These are phyloP conservation scores for Phoma sp. DNA, from an alignment of 2,329 filamentous ascomycete species.

Conservation along the genomic window DNA sequence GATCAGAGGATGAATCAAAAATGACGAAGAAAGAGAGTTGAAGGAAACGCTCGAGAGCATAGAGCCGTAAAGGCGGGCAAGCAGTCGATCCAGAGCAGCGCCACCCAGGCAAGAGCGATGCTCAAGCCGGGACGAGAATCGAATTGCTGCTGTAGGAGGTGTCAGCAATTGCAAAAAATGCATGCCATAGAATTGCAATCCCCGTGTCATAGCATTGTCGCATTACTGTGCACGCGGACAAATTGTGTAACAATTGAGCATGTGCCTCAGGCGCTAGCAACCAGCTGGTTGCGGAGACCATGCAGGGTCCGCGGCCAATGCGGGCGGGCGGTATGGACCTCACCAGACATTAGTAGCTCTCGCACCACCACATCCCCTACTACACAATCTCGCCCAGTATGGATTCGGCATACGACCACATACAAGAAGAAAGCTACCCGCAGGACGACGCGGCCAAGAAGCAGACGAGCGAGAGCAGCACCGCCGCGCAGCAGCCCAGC, in stretches of 20 bases:
- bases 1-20: not conserved
- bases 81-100: not conserved
- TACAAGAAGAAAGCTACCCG: conserved; percentile 76
- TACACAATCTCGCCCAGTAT: conserved; percentile 56
- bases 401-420: conserved; percentile 98
- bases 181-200: not conserved
- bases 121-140: not conserved
- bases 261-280: conserved; percentile 18
- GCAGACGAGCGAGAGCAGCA: conserved; percentile 51
- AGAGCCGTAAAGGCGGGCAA: not conserved
- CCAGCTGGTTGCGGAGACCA: conserved; percentile 25
- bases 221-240: not conserved
- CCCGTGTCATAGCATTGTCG: not conserved
- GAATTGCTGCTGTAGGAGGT: not conserved
- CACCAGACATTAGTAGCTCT: conserved; percentile 18
- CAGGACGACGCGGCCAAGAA: conserved; percentile 55
- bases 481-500: conserved; percentile 39
- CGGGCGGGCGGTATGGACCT: conserved; percentile 4
- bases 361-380: conserved; percentile 9
- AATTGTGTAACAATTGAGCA: conserved; percentile 11
- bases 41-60: not conserved
- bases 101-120: not conserved
- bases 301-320: conserved; percentile 15
- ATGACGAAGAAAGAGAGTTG: not conserved
- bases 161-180: not conserved